Base-by-base conservation (phyloP, 2,329 filamentous ascomycete genomes). In the Nannizzia gypsea region DNA sequence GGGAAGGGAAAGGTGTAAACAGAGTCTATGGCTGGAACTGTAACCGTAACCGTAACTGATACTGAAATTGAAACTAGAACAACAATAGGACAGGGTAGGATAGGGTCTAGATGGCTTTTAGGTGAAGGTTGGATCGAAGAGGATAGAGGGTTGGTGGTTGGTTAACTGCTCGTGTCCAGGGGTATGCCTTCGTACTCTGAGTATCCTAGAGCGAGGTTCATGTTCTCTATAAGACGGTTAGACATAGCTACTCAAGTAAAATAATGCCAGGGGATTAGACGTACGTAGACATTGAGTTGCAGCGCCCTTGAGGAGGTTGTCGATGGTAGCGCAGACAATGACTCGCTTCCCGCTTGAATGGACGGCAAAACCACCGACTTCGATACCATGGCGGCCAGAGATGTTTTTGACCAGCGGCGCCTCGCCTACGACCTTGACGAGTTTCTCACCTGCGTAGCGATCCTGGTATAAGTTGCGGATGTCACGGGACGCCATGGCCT, bases 401-500 rank as follows among this genome's bases (percentile, higher is more conserved):
- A 96, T 96, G 66, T 84, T 79, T 77, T 90, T 95, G 60, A 97
- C 92, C 9, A 85, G 77, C 2, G 92, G 93, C 0, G 88, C 82
- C 73, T 97, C 92, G 59, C 92, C 92, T 3, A 89, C 83, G 20
- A 97, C 84, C 81, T 93, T 96, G 71, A 99, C 86, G 15, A 99
- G 84, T 76, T 90, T 92, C 81, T 97, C 93, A 57, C 91, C 91
- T 4, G 92, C 92, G 70, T 96, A 99, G 24, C 92, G 84, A 68
- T 97, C 92, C 75, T 97, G 92, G 80, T 95, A 99, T 61, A 97
- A 79, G 70, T 96, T 89, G 63, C 93, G 85, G 66, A 99, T 90
- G 71, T 97, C 91, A 58, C 93, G 87, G 46, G 89, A 91, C 2
- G 85, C 89, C 88, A 97, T 95, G 63, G 83, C 81, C 74, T 92